Conservation (phyloP, 148 eudicot species). For the Arbutus unedo region DNA sequence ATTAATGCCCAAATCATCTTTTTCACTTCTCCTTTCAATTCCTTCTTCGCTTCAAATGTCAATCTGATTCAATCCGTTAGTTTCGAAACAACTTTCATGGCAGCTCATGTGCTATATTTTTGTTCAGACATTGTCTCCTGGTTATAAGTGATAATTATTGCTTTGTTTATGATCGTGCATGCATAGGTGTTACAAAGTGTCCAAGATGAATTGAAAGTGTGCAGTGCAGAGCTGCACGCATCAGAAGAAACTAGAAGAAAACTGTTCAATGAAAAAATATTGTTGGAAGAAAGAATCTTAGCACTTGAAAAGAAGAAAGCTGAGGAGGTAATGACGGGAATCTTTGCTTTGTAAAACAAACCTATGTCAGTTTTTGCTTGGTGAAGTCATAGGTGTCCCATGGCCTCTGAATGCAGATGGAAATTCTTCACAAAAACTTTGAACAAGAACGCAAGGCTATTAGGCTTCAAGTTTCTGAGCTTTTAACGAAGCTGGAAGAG, state of each 20-base stretch:
- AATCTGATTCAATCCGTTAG: neutral
- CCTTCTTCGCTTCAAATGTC: neutral
- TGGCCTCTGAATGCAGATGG: conserved; percentile 42
- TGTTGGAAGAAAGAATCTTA: conserved; percentile 58
- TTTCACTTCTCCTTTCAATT: neutral
- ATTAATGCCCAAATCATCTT: neutral
- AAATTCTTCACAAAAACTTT: conserved; percentile 37
- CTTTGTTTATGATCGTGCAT: conserved; percentile 5
- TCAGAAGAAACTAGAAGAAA: conserved; percentile 73
- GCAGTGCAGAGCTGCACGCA: conserved; percentile 60
- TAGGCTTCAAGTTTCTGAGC: conserved; percentile 51
- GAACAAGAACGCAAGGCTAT: conserved; percentile 57
- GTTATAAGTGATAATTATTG: neutral
- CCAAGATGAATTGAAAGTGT: conserved; percentile 64
- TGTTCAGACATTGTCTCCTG: neutral
- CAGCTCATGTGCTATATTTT: neutral
- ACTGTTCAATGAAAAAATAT: conserved; percentile 56
- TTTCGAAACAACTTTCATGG: neutral
- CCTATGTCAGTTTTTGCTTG: neutral
- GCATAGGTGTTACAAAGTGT: conserved; percentile 60
- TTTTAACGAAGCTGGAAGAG: conserved; percentile 63
- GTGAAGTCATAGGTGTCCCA: conserved; percentile 13
- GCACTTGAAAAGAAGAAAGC: conserved; percentile 58
- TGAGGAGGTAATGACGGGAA: conserved; percentile 44
- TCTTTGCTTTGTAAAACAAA: neutral